Base-by-base conservation (phyloP, 345 rosid species). In the Stellera chamaejasme region DNA sequence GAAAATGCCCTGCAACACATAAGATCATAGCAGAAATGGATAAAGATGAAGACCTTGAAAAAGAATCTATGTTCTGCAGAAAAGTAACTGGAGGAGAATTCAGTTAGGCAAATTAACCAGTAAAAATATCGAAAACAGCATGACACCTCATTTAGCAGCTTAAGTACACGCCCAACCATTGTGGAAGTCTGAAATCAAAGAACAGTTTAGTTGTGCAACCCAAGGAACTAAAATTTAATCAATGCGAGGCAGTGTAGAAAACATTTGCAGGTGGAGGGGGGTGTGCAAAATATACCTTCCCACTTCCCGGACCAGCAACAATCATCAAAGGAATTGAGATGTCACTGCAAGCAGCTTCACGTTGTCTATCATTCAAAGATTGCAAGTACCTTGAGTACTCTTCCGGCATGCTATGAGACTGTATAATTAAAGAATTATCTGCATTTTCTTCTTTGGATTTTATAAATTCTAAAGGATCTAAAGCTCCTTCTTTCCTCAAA, bases 281-380 rank as follows among this genome's bases (percentile, higher is more conserved):
- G 49, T 32, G 8, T 32, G 39, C 39, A n/a, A 19, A 19, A 62
- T 55, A 56, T 23, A 88, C 98, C 96, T 92, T 92, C 62, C 98
- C 96, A 58, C 98, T 92, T 66, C 98, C 95, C 27, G 96, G 96
- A 74, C 98, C 98, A 66, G 98, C 98, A 48, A 74, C 79, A 69
- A 92, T 88, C 96, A 92, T 84, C 52, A 82, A 80, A 73, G 98
- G 96, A 14, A 70, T 72, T 32, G 90, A 75, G 51, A 84, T 78
- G 60, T 84, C 70, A 71, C 79, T 72, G 64, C 80, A 82, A 19
- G 96, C 98, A 5, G 98, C 98, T 57, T 83, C 88, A n/a, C 69
- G 77, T 66, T 92, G 95, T 77, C 77, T 78, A 52, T 85, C 95
- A 74, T 84, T 92, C 65, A 92, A 79, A 46, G 83, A 71, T 42